Evolutionary conservation across 768 basidiomycete genomes (phyloP), one percentile per base, ranked within the genome.

Genomic region (Boletus edulis): DNA sequence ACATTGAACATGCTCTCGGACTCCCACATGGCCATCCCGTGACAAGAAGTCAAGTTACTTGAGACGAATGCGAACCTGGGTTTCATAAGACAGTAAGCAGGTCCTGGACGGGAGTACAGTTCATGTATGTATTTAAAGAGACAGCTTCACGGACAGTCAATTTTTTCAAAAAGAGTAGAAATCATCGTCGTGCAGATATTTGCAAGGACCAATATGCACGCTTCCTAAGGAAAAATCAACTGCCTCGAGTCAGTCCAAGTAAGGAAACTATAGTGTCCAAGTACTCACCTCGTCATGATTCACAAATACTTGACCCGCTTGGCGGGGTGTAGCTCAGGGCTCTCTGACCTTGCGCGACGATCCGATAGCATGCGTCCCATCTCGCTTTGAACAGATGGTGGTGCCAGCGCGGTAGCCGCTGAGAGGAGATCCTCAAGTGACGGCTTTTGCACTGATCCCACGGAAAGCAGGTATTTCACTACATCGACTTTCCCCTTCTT

Each of bases 381-480:
- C 35, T 38, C 18, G 18, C 34, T 20, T 17, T 31, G 51, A 5
- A 22, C 18, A 29, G 27, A 12, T 2, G 15, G 4, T 11, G 52
- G 24, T 9, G 29, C 52, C 12, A 52, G 52, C 11, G 10, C 17
- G n/a, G n/a, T n/a, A 31, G 14, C 5, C 20, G 17, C 38, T 24
- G 29, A 22, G 40, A 50, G 13, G 29, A 51, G 53, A 15, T 43
- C 27, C 35, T 44, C 27, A 8, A 20, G 27, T 8, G 18, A n/a
- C 11, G 15, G 5, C 1, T 42, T 27, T 3, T 32, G 14, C 24
- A 13, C 49, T 10, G 12, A 6, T 13, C 17, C 4, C 12, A 38
- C 41, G 1, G 49, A 52, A 20, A 52, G 35, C 3, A 54, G 49
- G 35, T 44, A 54, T 20, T 54, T 15, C 35, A 55, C 50, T 15